These are phyloP conservation scores for Hygrophoropsis aurantiaca DNA, from an alignment of 768 basidiomycete species.

Conservation along the genomic window DNA sequence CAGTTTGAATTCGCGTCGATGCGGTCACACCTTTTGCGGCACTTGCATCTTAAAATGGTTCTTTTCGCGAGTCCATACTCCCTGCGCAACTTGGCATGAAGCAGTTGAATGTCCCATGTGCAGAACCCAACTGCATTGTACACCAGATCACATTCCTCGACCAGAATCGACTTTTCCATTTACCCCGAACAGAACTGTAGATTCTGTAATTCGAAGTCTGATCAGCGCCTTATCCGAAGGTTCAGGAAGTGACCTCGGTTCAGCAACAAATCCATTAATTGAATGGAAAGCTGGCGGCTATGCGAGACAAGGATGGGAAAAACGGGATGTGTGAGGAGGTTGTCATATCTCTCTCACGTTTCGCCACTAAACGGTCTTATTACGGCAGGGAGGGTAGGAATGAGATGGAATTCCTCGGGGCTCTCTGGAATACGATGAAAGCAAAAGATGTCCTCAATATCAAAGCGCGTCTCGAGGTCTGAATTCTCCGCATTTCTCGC, in stretches of 20 bases:
- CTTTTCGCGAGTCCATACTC: slow-evolving; percentile 62
- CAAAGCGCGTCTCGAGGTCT: slow-evolving; percentile 57
- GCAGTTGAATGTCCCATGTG: slow-evolving; percentile 68
- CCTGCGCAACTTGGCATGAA: slow-evolving; percentile 69
- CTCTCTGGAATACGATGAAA: slow-evolving; percentile 48
- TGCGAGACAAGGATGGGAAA: slow-evolving; percentile 55
- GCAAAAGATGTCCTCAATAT: slow-evolving; percentile 52
- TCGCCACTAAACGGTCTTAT: slow-evolving; percentile 3
- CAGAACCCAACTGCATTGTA: slow-evolving; percentile 51
- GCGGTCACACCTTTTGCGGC: slow-evolving; percentile 71
- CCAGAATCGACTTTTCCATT: slow-evolving; percentile 56
- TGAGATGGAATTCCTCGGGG: slow-evolving; percentile 52
- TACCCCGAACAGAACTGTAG: slow-evolving; percentile 58
- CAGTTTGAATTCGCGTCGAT: slow-evolving; percentile 49
- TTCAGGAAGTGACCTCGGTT: slow-evolving; percentile 28
- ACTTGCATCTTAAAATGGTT: slow-evolving; percentile 68
- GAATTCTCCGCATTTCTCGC: no score
- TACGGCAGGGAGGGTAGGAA: slow-evolving; percentile 49
- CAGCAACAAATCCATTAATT: slow-evolving; percentile 35
- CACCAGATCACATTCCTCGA: slow-evolving; percentile 53
- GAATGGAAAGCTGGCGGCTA: slow-evolving; percentile 55
- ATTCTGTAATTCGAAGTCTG: slow-evolving; percentile 50
- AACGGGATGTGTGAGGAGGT: slow-evolving; percentile 45
- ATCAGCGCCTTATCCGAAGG: slow-evolving; percentile 49
- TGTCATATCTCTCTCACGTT: neutral